Conservation (phyloP, 2,329 filamentous ascomycete species). For the Fusarium gaditjirri region DNA sequence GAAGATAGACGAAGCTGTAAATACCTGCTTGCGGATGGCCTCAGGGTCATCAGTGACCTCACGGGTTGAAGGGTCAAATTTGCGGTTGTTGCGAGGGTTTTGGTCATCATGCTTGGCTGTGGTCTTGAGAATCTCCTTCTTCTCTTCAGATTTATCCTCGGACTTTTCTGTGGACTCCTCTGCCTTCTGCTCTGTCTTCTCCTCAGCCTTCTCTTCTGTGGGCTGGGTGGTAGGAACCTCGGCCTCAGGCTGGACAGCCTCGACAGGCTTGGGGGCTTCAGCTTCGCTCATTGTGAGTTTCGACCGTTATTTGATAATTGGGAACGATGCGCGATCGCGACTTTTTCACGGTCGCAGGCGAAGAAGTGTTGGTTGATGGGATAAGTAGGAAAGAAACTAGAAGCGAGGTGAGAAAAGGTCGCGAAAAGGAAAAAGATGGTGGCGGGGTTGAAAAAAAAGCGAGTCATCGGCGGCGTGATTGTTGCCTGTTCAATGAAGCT, state of each 20-base stretch:
- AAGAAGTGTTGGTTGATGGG: background rate
- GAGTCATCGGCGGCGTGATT: constrained; percentile 42
- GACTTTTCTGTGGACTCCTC: constrained; percentile 45
- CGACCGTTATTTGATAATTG: constrained; percentile 7
- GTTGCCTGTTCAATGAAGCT: constrained; percentile 8
- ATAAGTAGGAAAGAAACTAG: constrained; percentile 16
- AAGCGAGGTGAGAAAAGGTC: constrained; percentile 35
- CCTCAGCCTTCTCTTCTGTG: constrained; percentile 43
- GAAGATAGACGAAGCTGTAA: background rate
- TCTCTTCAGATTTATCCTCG: constrained; percentile 38
- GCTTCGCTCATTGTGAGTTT: constrained; percentile 53
- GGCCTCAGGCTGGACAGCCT: constrained; percentile 49
- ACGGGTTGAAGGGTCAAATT: constrained; percentile 75
- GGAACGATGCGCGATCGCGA: constrained; percentile 19
- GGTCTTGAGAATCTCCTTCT: constrained; percentile 56
- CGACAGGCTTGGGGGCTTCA: constrained; percentile 53
- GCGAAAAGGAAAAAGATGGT: constrained; percentile 42
- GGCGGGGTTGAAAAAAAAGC: constrained; percentile 42
- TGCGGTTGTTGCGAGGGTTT: constrained; percentile 66
- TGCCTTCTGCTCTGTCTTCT: constrained; percentile 39
- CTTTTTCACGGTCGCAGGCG: constrained; percentile 7
- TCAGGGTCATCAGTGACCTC: constrained; percentile 79
- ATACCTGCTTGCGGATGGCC: constrained; percentile 85
- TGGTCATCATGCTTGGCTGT: constrained; percentile 53
- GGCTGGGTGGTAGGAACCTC: constrained; percentile 44